Percentiles rank a stretch among this genome's conserved stretches.
Conservation (phyloP, 805 yeast genomes). For the Cephaloascus fragrans region DNA sequence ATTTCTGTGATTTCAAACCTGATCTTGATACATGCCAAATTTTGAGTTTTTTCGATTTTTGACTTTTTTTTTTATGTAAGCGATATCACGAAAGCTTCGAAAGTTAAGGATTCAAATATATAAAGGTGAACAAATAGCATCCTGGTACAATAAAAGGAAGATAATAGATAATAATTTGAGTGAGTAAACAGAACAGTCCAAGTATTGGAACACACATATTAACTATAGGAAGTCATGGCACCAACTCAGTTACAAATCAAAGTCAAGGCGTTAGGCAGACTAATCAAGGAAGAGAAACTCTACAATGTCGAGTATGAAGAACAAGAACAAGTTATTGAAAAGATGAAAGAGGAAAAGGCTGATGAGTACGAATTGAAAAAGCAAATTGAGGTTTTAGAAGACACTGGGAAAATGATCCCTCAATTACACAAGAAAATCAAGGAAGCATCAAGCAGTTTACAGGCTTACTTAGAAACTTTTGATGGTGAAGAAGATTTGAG, state of each 20-base stretch:
- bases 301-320: constrained; percentile 52
- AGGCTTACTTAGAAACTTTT: constrained; percentile 24
- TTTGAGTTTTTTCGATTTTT: too few species aligned
- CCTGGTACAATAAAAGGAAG: too few species aligned
- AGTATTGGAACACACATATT: too few species aligned
- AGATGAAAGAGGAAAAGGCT: constrained; percentile 32
- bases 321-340: constrained; percentile 37
- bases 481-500: constrained; percentile 22
- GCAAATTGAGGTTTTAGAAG: constrained; percentile 38
- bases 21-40: too few species aligned
- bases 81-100: too few species aligned
- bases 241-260: constrained; percentile 68
- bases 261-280: constrained; percentile 55
- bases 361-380: constrained; percentile 62
- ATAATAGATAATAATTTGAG: too few species aligned
- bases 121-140: too few species aligned
- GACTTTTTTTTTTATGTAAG: too few species aligned
- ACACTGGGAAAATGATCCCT: constrained; percentile 43
- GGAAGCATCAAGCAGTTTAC: constrained; percentile 26
- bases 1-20: too few species aligned
- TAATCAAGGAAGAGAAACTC: constrained; percentile 55
- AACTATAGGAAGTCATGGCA: constrained; percentile 46
- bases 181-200: too few species aligned
- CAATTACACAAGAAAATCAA: constrained; percentile 31
- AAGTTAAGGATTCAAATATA: too few species aligned